Conservation (phyloP, 306 rosid species). For the Hippophae gyantsensis region DNA sequence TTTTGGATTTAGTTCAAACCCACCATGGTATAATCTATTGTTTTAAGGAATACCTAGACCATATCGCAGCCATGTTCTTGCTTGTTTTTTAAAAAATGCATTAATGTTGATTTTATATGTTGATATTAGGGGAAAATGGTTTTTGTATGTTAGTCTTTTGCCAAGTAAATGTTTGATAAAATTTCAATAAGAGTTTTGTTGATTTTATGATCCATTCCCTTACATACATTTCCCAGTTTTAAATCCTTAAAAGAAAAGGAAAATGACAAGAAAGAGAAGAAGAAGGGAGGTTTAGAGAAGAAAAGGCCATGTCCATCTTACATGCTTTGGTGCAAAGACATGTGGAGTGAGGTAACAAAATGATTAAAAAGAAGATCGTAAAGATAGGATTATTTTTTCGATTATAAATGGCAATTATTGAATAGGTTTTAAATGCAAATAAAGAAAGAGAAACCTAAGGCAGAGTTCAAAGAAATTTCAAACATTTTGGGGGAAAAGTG, state of each 20-base stretch:
- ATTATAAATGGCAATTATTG: too few species aligned
- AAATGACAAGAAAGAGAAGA: slow-evolving; percentile 50
- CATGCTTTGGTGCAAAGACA: slow-evolving; percentile 79
- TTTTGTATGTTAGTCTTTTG: too few species aligned
- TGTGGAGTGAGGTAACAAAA: slow-evolving; percentile 63
- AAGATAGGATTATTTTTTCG: too few species aligned
- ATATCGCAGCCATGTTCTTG: not conserved
- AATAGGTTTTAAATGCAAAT: slow-evolving; percentile 28
- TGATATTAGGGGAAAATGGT: too few species aligned
- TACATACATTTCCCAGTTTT: slow-evolving; percentile 45
- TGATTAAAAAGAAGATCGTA: too few species aligned
- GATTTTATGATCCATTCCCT: not conserved
- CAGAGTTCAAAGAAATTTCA: slow-evolving; percentile 72
- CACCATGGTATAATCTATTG: not conserved
- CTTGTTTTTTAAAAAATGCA: too few species aligned
- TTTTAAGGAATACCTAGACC: not conserved
- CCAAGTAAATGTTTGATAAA: not conserved
- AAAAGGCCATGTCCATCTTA: slow-evolving; percentile 79
- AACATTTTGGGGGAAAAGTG: slow-evolving; percentile 75
- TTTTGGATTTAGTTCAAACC: not conserved
- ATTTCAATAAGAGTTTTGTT: not conserved
- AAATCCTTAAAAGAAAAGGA: slow-evolving; percentile 45
- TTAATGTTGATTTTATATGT: too few species aligned
- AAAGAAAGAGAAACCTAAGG: slow-evolving; percentile 71
- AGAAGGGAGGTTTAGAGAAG: slow-evolving; percentile 45